These are phyloP conservation scores for Zymoseptoria crescenta DNA, from an alignment of 2,329 filamentous ascomycete species.

Conservation along the genomic window DNA sequence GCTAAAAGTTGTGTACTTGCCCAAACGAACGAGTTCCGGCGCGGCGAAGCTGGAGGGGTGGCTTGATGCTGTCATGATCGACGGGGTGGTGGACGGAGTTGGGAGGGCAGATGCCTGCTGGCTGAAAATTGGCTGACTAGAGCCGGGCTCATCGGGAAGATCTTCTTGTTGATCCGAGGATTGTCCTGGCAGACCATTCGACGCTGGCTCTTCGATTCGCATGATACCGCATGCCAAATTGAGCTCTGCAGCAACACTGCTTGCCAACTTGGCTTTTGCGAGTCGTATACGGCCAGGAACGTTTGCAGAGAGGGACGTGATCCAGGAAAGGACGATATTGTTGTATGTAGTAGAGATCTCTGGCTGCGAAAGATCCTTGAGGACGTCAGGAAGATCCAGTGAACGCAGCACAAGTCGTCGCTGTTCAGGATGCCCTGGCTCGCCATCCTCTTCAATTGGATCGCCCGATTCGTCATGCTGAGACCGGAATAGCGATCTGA, in stretches of 20 bases:
- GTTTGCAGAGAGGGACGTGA: constrained; percentile 17
- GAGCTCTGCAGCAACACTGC: constrained; percentile 30
- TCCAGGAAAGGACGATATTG: constrained; percentile 19
- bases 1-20: constrained; percentile 31
- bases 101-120: constrained; percentile 17
- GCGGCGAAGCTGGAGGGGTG: constrained; percentile 20
- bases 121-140: constrained; percentile 3
- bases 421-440: background rate
- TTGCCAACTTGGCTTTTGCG: constrained; percentile 25
- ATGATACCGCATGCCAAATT: constrained; percentile 28
- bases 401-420: background rate
- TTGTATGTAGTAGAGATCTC: constrained; percentile 14
- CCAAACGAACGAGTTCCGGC: constrained; percentile 28
- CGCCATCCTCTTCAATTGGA: background rate
- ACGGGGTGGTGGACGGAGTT: constrained; percentile 27
- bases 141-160: background rate
- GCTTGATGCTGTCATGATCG: constrained; percentile 21
- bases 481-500: background rate
- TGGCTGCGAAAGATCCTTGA: background rate
- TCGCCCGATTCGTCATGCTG: background rate
- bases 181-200: background rate
- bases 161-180: constrained; percentile 3
- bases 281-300: constrained; percentile 23
- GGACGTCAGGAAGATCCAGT: background rate
- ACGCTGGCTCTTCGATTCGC: constrained; percentile 3